A percentile compares a stretch with the other conserved stretches of the same genome.
Evolutionary conservation across 1,284 basidiomycete species (phyloP).

Genomic region (Fistulina hepatica): DNA sequence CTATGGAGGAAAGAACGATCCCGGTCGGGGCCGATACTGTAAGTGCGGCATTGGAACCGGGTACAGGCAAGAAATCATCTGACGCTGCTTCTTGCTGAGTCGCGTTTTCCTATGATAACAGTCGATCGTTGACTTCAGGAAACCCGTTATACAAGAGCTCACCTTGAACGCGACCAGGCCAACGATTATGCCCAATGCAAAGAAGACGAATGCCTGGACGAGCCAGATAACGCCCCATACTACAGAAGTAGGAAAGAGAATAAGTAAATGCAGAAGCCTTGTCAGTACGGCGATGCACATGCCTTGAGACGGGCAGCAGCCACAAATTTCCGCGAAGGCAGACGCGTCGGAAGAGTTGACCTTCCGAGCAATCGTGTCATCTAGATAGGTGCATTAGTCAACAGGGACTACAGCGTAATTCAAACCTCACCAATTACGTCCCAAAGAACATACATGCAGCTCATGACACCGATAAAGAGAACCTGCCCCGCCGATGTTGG

Average conservation of each 20-base stretch:
- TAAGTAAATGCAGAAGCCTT: constrained; percentile 2
- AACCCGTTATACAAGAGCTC: constrained; percentile 7
- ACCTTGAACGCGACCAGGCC: constrained; percentile 85
- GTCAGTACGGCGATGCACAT: constrained; percentile 5
- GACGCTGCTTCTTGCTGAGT: constrained; percentile 40
- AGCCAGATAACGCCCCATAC: constrained; percentile 91
- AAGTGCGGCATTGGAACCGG: constrained; percentile 35
- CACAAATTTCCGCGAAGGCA: constrained; percentile 80
- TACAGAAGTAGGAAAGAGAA: constrained; percentile 19
- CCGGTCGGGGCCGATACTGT: too few species aligned
- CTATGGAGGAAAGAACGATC: too few species aligned
- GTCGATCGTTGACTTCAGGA: neutral
- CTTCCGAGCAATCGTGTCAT: constrained; percentile 85
- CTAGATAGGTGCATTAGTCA: constrained; percentile 26
- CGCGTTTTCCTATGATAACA: constrained; percentile 37
- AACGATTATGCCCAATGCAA: constrained; percentile 72
- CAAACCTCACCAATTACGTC: constrained; percentile 63
- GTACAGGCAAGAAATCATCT: constrained; percentile 52
- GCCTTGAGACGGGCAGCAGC: constrained; percentile 68
- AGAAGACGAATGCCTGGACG: constrained; percentile 71
- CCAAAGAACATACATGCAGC: constrained; percentile 79
- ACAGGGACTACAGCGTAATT: neutral
- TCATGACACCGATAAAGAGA: constrained; percentile 94
- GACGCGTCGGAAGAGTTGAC: constrained; percentile 89
- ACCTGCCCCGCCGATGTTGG: constrained; percentile 44